Conservation (phyloP, 768 basidiomycete species). For the Psilocybe subaeruginosa region DNA sequence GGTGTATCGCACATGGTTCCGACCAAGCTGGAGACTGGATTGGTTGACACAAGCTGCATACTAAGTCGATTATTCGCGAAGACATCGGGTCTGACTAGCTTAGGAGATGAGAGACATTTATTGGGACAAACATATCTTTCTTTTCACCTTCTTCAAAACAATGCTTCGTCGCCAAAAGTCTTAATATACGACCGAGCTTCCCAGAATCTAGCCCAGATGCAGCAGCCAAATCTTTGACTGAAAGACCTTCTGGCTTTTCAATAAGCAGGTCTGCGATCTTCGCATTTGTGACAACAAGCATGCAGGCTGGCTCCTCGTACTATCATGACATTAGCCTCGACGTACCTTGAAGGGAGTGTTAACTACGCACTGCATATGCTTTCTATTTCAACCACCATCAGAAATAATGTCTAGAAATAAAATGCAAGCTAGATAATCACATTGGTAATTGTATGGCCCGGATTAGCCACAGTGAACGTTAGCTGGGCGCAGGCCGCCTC, state of each 20-base stretch:
- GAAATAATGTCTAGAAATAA: too few species aligned
- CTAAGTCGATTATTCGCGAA: constrained; percentile 47
- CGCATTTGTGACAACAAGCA: constrained; percentile 32
- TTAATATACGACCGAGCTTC: constrained; percentile 37
- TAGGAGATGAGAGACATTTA: background rate
- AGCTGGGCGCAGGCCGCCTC: constrained; percentile 33
- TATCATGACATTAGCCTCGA: background rate
- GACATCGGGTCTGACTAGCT: constrained; percentile 34
- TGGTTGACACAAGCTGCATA: constrained; percentile 32
- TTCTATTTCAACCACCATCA: background rate
- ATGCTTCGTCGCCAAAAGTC: constrained; percentile 37
- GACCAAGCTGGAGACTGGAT: constrained; percentile 29
- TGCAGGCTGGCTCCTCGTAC: constrained; percentile 29
- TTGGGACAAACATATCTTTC: too few species aligned
- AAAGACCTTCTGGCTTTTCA: constrained; percentile 34
- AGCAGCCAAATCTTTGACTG: constrained; percentile 28
- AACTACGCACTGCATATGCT: constrained; percentile 1
- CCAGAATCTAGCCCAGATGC: constrained; percentile 28
- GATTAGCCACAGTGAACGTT: constrained; percentile 25
- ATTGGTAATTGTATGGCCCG: constrained; percentile 29
- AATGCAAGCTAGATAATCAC: constrained; percentile 13
- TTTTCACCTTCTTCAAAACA: constrained; percentile 39
- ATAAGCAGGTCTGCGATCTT: constrained; percentile 38
- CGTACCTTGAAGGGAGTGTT: too few species aligned
- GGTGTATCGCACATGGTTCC: constrained; percentile 26